These are phyloP conservation scores for Giardia muris DNA, from an alignment of 208 protist genomes.

Conservation along the genomic window DNA sequence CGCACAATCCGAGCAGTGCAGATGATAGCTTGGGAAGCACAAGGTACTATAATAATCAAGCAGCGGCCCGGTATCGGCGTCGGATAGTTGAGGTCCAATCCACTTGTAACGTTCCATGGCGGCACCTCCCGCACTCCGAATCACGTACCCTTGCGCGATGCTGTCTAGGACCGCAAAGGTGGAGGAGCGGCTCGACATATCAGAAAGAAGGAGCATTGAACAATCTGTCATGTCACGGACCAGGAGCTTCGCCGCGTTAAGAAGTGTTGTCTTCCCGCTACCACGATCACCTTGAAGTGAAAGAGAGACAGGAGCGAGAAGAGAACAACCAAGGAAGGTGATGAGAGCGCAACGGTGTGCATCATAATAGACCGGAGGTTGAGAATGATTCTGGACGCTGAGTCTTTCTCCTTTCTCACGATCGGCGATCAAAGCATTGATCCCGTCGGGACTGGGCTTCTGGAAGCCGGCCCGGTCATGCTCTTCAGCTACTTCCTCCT, in stretches of 20 bases:
- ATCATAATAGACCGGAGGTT: neutral
- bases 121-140: neutral
- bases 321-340: neutral
- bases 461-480: neutral
- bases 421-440: neutral
- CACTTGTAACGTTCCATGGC: neutral
- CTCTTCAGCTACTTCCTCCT: neutral
- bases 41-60: slow-evolving; percentile 5
- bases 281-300: neutral
- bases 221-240: slow-evolving; percentile 6
- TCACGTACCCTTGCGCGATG: neutral
- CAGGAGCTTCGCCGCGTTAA: neutral
- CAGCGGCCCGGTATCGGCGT: neutral
- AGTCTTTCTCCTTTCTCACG: neutral
- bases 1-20: slow-evolving; percentile 1
- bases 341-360: neutral
- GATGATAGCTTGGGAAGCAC: neutral
- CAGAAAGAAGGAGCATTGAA: neutral
- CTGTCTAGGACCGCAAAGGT: neutral
- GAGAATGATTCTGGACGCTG: neutral
- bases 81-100: neutral
- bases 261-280: neutral
- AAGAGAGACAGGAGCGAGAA: slow-evolving; percentile 8
- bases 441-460: neutral
- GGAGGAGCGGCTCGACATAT: neutral